Conservation (phyloP, 192 early-diverging fungal species). For the Chytriomyces hyalinus region DNA sequence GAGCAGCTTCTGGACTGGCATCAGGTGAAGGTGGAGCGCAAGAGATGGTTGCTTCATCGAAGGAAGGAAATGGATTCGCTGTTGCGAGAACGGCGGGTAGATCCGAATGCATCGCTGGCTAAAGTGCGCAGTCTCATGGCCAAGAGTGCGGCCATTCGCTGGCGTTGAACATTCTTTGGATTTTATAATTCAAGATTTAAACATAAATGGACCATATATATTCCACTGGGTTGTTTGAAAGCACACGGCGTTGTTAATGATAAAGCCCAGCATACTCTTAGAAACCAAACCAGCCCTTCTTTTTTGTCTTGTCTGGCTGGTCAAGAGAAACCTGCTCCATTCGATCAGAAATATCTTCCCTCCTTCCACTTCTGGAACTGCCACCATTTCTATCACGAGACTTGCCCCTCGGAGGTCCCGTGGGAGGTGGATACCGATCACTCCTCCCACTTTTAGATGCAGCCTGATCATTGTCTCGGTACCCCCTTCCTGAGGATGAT, state of each 20-base stretch:
- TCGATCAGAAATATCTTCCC: constrained; percentile 16
- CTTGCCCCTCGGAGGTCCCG: neutral
- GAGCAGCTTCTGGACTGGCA: constrained; percentile 15
- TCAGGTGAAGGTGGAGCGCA: constrained; percentile 7
- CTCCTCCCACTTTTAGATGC: neutral
- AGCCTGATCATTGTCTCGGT: constrained; percentile 11
- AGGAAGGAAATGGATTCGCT: constrained; percentile 24
- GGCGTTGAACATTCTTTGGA: too few species aligned
- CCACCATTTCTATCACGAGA: constrained; percentile 9
- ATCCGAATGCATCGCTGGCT: constrained; percentile 33
- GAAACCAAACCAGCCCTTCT: constrained; percentile 37
- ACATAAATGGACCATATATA: too few species aligned
- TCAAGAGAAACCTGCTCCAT: neutral
- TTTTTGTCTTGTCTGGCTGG: constrained; percentile 25
- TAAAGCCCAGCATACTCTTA: neutral
- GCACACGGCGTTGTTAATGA: too few species aligned
- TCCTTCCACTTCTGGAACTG: constrained; percentile 9
- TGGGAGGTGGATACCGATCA: neutral
- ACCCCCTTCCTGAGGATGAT: neutral
- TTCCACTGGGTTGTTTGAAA: too few species aligned
- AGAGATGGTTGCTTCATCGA: constrained; percentile 24
- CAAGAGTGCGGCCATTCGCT: too few species aligned
- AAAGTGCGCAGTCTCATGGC: constrained; percentile 6
- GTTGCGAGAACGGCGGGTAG: constrained; percentile 34
- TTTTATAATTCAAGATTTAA: too few species aligned